These are phyloP conservation scores for Neospora caninum DNA, from an alignment of 169 alveolate genomes.

Conservation along the genomic window DNA sequence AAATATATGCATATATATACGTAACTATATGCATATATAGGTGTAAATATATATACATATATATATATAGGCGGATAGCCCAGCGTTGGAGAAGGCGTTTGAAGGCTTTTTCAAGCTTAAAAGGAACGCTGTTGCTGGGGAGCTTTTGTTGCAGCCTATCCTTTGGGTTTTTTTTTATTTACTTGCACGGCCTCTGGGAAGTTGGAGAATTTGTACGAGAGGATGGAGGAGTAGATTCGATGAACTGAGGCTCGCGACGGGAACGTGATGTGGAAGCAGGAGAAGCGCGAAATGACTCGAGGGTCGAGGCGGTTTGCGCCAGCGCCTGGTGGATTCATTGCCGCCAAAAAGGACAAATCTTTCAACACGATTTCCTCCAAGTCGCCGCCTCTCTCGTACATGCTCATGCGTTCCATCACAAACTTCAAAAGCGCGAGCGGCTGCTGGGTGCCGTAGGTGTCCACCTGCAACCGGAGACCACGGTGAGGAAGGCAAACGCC, in stretches of 20 bases:
- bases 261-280: slow-evolving; percentile 81
- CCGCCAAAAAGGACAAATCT: slow-evolving; percentile 89
- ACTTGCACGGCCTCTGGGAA: slow-evolving; percentile 84
- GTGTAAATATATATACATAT: no score
- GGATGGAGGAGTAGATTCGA: slow-evolving; percentile 89
- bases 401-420: slow-evolving; percentile 88
- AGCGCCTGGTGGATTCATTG: slow-evolving; percentile 94
- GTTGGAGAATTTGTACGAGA: slow-evolving; percentile 81
- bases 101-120: no score
- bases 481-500: not conserved
- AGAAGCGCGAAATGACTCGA: slow-evolving; percentile 89
- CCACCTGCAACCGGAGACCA: slow-evolving; percentile 75
- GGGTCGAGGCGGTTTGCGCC: slow-evolving; percentile 92
- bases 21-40: no score
- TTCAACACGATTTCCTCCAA: slow-evolving; percentile 83
- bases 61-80: no score
- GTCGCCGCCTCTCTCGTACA: slow-evolving; percentile 86
- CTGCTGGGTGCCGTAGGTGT: slow-evolving; percentile 93
- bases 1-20: no score
- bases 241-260: slow-evolving; percentile 86
- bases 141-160: no score
- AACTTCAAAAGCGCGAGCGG: slow-evolving; percentile 94
- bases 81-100: no score
- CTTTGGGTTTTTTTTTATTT: not conserved
- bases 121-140: no score